A percentile compares a stretch with the other conserved stretches of the same genome.
These are phyloP conservation scores for Tetrahymena borealis DNA, from an alignment of 73 alveolate species.

Conservation along the genomic window DNA sequence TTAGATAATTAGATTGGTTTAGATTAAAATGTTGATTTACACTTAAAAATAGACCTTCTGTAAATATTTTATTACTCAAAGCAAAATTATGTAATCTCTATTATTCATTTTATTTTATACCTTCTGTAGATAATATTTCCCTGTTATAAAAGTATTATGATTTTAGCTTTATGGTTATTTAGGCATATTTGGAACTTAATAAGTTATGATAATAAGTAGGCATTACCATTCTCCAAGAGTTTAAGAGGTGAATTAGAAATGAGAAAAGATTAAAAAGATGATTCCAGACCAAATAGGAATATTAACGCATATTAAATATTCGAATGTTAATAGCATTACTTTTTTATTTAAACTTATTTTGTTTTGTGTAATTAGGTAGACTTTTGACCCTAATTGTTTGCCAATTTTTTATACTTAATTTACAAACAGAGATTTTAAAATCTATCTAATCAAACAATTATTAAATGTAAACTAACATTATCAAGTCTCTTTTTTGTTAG, in stretches of 20 bases:
- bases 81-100: neutral
- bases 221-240: neutral
- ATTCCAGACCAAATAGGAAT: neutral
- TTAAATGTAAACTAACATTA: no score
- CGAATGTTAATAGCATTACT: neutral
- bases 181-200: neutral
- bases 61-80: neutral
- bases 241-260: neutral
- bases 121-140: neutral
- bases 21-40: neutral
- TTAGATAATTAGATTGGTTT: neutral
- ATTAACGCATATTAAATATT: neutral
- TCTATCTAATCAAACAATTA: no score
- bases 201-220: neutral
- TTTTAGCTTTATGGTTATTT: neutral
- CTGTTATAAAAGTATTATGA: neutral
- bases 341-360: no score
- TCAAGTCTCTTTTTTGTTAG: no score
- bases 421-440: no score
- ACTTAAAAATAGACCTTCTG: neutral
- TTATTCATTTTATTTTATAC: neutral
- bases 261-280: neutral
- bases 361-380: no score
- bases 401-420: no score
- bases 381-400: no score